Evolutionary conservation across 2,329 filamentous ascomycete genomes (phyloP).

Genomic region (Sclerotinia minor): DNA sequence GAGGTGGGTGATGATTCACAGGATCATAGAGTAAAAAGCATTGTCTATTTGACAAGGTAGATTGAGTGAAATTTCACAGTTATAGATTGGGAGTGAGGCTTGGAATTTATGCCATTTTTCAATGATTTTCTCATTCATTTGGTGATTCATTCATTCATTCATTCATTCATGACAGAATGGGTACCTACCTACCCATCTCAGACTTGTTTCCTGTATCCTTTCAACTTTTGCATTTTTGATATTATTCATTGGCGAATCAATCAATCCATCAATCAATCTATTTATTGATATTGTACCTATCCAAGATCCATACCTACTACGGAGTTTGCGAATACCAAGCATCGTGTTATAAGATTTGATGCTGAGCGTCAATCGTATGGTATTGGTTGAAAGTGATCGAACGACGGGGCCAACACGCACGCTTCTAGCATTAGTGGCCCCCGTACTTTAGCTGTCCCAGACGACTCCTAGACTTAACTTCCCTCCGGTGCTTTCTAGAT

Average conservation of each 20-base stretch:
- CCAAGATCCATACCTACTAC: too few relatives aligned
- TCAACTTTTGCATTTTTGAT: too few relatives aligned
- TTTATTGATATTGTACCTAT: too few relatives aligned
- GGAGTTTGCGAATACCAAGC: too few relatives aligned
- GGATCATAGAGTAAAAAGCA: too few relatives aligned
- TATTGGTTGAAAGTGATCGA: not conserved
- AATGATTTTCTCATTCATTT: too few relatives aligned
- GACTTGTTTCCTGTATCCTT: too few relatives aligned
- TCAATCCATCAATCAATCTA: not conserved
- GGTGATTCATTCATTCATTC: not conserved
- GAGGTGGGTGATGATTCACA: too few relatives aligned
- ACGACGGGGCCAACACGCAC: not conserved
- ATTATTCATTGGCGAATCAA: too few relatives aligned
- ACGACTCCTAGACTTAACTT: not conserved
- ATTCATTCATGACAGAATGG: too few relatives aligned
- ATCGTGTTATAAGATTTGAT: slow-evolving; percentile 3
- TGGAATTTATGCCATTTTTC: slow-evolving; percentile 1
- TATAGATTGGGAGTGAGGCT: not conserved
- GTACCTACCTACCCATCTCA: too few relatives aligned
- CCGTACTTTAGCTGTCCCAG: not conserved
- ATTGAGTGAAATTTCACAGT: too few relatives aligned
- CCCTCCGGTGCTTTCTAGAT: not conserved
- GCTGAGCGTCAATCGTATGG: not conserved
- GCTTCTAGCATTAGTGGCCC: not conserved
- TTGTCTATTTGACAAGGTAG: not conserved